phyloP scores from a whole-genome alignment of 768 basidiomycete species.

The Austroboletus festivus region DNA sequence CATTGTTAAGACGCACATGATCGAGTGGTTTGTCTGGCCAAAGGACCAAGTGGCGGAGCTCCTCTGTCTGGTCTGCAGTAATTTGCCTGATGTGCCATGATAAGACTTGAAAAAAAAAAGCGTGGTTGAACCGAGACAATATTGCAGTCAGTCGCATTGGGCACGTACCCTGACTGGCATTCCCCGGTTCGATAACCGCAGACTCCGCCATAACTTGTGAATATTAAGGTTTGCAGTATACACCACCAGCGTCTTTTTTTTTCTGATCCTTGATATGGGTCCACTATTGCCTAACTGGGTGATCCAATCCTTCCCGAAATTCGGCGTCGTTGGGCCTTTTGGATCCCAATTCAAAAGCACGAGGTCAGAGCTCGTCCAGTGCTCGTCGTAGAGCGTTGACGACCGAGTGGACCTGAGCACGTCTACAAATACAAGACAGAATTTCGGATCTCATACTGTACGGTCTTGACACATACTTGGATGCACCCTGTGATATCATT shows the following conservation, averaged over 20 bases:
- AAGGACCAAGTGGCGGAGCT: slow-evolving; percentile 54
- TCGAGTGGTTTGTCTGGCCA: slow-evolving; percentile 52
- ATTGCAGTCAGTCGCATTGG: no score
- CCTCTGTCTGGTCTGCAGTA: slow-evolving; percentile 41
- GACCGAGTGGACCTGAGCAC: no score
- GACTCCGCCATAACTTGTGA: slow-evolving; percentile 3
- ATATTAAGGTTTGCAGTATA: slow-evolving; percentile 2
- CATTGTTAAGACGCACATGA: slow-evolving; percentile 51
- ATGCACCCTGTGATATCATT: slow-evolving; percentile 8
- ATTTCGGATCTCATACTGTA: no score
- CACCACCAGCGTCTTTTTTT: neutral
- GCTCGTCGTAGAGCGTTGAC: no score
- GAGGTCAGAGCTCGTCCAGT: neutral
- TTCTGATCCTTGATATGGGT: neutral
- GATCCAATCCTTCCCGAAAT: neutral
- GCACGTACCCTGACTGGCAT: no score
- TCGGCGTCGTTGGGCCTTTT: neutral
- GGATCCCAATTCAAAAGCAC: neutral
- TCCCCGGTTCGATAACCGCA: slow-evolving; percentile 5
- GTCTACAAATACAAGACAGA: no score
- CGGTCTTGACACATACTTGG: no score
- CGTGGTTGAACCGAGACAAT: no score
- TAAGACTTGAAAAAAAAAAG: slow-evolving; percentile 6
- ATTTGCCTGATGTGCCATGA: slow-evolving; percentile 31
- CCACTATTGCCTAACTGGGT: slow-evolving; percentile 6